phyloP scores from a whole-genome alignment of 2,329 filamentous ascomycete genomes.

The Bipolaris oryzae region DNA sequence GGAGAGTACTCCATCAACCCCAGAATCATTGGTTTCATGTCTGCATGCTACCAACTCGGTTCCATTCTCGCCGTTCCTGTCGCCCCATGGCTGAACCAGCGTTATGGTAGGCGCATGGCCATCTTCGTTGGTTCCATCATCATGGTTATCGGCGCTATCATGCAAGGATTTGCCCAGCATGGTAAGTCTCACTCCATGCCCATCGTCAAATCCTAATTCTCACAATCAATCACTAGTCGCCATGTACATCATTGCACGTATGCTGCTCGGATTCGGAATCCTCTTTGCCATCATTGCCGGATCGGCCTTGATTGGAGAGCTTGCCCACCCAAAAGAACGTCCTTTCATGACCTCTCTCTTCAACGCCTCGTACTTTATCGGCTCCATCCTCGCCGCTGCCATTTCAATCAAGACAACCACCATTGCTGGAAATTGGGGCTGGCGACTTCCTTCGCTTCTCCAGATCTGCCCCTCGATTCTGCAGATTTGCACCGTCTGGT shows the following conservation, averaged over 20 bases:
- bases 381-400: slow-evolving; percentile 56
- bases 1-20: slow-evolving; percentile 31
- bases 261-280: slow-evolving; percentile 67
- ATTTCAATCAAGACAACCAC: slow-evolving; percentile 58
- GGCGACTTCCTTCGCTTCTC: slow-evolving; percentile 58
- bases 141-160: slow-evolving; percentile 64
- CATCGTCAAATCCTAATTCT: background rate
- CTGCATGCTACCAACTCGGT: slow-evolving; percentile 45
- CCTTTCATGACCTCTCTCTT: slow-evolving; percentile 65
- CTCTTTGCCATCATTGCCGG: slow-evolving; percentile 65
- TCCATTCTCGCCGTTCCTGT: slow-evolving; percentile 44
- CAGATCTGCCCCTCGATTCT: slow-evolving; percentile 58
- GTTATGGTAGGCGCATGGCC: slow-evolving; percentile 60
- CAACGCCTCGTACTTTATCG: slow-evolving; percentile 65
- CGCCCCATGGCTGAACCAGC: slow-evolving; percentile 41
- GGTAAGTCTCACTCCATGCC: slow-evolving; percentile 20
- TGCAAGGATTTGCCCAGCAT: slow-evolving; percentile 59
- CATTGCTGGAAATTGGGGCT: slow-evolving; percentile 54
- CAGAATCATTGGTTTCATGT: slow-evolving; percentile 43
- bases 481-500: slow-evolving; percentile 48
- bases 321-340: slow-evolving; percentile 66
- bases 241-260: slow-evolving; percentile 66
- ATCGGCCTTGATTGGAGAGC: slow-evolving; percentile 64
- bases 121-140: slow-evolving; percentile 64
- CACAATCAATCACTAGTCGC: slow-evolving; percentile 40